A percentile compares a stretch with the other conserved stretches of the same genome.
Conservation (phyloP, 768 basidiomycete species). For the Pisolithus tinctorius region DNA sequence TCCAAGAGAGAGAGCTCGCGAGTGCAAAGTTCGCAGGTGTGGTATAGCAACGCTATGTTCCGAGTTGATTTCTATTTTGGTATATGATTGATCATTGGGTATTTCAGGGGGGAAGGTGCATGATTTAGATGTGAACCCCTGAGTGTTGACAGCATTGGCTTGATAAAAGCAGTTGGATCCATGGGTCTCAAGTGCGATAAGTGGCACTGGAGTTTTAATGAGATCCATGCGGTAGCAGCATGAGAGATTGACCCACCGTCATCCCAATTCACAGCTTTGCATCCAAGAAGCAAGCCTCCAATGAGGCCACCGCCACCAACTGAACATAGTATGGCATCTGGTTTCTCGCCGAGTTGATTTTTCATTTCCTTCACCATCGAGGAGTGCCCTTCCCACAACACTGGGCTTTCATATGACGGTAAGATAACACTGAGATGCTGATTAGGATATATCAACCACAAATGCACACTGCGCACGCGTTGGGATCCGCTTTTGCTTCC, state of each 20-base stretch:
- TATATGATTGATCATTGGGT: slow-evolving; percentile 26
- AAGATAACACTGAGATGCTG: slow-evolving; percentile 46
- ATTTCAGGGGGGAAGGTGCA: slow-evolving; percentile 26
- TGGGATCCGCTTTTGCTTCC: slow-evolving; percentile 35
- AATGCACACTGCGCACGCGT: slow-evolving; percentile 41
- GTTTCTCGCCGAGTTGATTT: slow-evolving; percentile 45
- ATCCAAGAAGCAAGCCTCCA: slow-evolving; percentile 67
- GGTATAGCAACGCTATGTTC: slow-evolving; percentile 47
- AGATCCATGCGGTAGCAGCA: neutral
- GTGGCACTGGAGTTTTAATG: slow-evolving; percentile 39
- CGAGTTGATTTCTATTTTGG: slow-evolving; percentile 34
- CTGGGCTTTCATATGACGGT: slow-evolving; percentile 64
- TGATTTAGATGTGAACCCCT: slow-evolving; percentile 25
- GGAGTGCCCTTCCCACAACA: slow-evolving; percentile 72
- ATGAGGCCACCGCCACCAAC: slow-evolving; percentile 72
- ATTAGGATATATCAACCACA: neutral
- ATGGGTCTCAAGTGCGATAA: slow-evolving; percentile 63
- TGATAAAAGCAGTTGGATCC: slow-evolving; percentile 73
- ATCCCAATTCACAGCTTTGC: slow-evolving; percentile 57
- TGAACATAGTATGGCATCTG: slow-evolving; percentile 70
- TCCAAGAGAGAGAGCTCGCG: slow-evolving; percentile 65
- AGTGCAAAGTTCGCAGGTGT: slow-evolving; percentile 50
- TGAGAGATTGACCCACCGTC: slow-evolving; percentile 39
- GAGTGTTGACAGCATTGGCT: slow-evolving; percentile 53
- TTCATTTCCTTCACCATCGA: slow-evolving; percentile 64